These are phyloP conservation scores for Apiospora aurea DNA, from an alignment of 2,329 filamentous ascomycete species.

Conservation along the genomic window DNA sequence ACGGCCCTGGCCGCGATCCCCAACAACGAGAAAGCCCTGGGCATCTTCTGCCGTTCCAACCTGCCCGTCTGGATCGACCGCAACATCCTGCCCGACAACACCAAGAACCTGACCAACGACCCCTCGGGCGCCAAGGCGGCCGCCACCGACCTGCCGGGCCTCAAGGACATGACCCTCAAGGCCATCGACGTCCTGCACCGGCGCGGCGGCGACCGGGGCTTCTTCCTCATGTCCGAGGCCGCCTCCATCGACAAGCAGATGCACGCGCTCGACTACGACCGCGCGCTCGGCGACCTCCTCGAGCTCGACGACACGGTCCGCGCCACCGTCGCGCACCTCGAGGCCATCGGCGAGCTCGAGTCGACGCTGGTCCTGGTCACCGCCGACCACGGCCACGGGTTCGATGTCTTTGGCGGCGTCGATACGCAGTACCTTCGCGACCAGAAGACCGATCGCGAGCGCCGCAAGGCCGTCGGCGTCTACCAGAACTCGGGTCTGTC, in stretches of 20 bases:
- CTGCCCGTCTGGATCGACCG: slow-evolving; percentile 88
- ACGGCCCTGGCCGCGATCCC: slow-evolving; percentile 68
- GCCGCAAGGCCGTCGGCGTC: slow-evolving; percentile 76
- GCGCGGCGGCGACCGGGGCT: slow-evolving; percentile 73
- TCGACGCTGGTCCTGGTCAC: slow-evolving; percentile 83
- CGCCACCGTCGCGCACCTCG: slow-evolving; percentile 75
- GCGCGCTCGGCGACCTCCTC: slow-evolving; percentile 82
- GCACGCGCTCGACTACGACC: slow-evolving; percentile 85
- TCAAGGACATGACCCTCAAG: slow-evolving; percentile 91
- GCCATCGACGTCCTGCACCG: slow-evolving; percentile 79
- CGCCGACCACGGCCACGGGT: slow-evolving; percentile 89
- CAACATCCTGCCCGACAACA: slow-evolving; percentile 78
- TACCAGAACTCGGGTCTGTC: slow-evolving; percentile 78
- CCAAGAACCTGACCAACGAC: slow-evolving; percentile 70
- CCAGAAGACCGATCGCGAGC: slow-evolving; percentile 71
- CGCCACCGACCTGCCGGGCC: slow-evolving; percentile 78
- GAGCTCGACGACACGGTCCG: slow-evolving; percentile 86
- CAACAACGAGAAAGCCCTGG: slow-evolving; percentile 70
- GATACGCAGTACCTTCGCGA: slow-evolving; percentile 79
- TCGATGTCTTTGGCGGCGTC: slow-evolving; percentile 83
- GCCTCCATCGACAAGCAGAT: slow-evolving; percentile 91
- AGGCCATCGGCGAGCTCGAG: slow-evolving; percentile 69
- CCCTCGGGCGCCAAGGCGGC: slow-evolving; percentile 69
- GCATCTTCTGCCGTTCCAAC: slow-evolving; percentile 78
- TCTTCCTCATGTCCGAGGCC: slow-evolving; percentile 88